Evolutionary conservation across 306 rosid species (phyloP), one percentile per base, ranked within the genome.

Genomic region (Cicer bijugum): DNA sequence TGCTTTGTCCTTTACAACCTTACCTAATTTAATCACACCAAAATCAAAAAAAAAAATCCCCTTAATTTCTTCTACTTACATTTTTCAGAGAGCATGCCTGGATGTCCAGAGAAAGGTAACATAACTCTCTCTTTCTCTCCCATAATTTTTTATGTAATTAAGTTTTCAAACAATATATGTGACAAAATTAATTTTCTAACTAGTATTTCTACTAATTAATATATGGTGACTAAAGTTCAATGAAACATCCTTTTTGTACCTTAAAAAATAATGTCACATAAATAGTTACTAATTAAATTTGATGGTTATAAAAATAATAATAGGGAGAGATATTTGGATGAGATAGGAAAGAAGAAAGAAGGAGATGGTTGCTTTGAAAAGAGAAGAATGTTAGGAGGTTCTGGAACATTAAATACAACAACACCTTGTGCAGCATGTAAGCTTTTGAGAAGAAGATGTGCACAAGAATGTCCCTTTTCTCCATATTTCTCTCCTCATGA

Each of bases 381-480:
- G 91, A 87, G 94, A 76, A 90, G 91, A 88, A 88, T 89, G 91
- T 72, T 89, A 82, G 92, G 98, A 15, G 87, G 89, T 56, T 83
- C 86, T 0, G 96, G 98, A 88, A 88, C 89, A 71, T 82, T 91
- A 78, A 93, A 94, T 71, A 89, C 96, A 9, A 87, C 89, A 11
- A 91, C 98, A 1, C 98, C 98, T 51, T 94, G 98, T 53, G 98
- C 98, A 14, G 98, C 98, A 46, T 94, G 98, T 71, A 94, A 94
- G 83, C 89, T 94, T n/a, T 71, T 94, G 69, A 85, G 98, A 81
- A 76, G 98, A 86, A 78, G 98, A 19, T 94, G 98, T 80, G 97
- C 98, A 0, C 97, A 89, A 81, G 98, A 94, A 80, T 89, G 98
- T 16, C 97, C 96, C 4, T 94, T 94, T 71, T 94, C 97, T 87